Evolutionary conservation across 1,284 basidiomycete species (phyloP).

Genomic region (Pascua guehoae): DNA sequence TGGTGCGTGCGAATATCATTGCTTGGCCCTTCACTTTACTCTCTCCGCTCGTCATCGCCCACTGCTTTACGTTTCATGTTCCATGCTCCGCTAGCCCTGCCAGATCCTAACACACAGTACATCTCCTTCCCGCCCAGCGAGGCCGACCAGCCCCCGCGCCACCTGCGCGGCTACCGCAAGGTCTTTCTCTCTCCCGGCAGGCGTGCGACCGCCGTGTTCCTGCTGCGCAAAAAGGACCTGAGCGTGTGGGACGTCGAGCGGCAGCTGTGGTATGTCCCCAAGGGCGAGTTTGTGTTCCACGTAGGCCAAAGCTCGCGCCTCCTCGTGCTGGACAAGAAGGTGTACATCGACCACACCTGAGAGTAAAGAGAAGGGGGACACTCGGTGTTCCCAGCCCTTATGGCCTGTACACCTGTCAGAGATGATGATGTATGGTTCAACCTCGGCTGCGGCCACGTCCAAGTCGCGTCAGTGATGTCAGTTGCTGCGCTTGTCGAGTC

Average conservation of each 20-base stretch:
- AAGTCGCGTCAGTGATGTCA: too few relatives aligned
- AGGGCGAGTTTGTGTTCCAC: conserved; percentile 39
- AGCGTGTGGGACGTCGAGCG: conserved; percentile 47
- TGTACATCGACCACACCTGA: neutral
- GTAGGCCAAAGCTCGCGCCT: conserved; percentile 43
- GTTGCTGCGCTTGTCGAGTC: too few relatives aligned
- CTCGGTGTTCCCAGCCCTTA: too few relatives aligned
- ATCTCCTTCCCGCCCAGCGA: conserved; percentile 46
- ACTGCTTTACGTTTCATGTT: too few relatives aligned
- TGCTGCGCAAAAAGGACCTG: conserved; percentile 50
- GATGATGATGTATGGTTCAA: too few relatives aligned
- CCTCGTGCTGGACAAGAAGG: conserved; percentile 21
- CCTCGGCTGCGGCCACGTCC: too few relatives aligned
- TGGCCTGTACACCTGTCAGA: too few relatives aligned
- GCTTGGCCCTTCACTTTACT: too few relatives aligned
- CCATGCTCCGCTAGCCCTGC: neutral
- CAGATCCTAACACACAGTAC: conserved; percentile 33
- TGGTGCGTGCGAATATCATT: conserved; percentile 28
- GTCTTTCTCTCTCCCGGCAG: conserved; percentile 39
- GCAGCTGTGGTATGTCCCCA: conserved; percentile 47
- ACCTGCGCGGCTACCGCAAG: conserved; percentile 47
- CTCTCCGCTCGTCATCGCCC: too few relatives aligned
- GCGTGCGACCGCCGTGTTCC: conserved; percentile 37
- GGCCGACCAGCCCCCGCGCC: conserved; percentile 42
- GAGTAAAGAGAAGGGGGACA: neutral